Base-by-base conservation (phyloP, 495 filamentous ascomycete species). In the Beverwykella pulmonaria region DNA sequence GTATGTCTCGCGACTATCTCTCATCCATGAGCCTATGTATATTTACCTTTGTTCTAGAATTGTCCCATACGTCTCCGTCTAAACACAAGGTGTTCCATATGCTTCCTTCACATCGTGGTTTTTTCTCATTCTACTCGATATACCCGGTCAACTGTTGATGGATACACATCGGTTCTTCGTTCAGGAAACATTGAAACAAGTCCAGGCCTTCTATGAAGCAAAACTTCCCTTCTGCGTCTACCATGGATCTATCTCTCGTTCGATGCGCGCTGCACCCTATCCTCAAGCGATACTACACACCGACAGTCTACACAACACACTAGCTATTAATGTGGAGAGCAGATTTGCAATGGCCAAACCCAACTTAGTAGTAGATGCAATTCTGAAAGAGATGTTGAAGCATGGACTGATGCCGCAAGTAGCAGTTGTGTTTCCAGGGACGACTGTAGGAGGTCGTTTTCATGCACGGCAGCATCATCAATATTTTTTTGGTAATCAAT, bases 391-490 rank as follows among this genome's bases (percentile, higher is more conserved):
- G 9, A 81, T 82, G 0, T 64, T 78, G 20, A 70, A 71, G 41
- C 61, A 82, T 30, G 77, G 76, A 9, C 68, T 84, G 3, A 67
- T 84, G 8, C 82, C 82, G 25, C 75, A 78, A 10, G 82, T 84
- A 7, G 80, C 83, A 12, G 81, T 81, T 79, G 82, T 81, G 56
- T 87, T 86, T 60, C 83, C 82, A 6, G 82, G 84, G 4, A 86
- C 85, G 61, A 86, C 83, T 7, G 82, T 81, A 0, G 83, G 84
- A 1, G 84, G 84, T 22, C 81, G 2, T 87, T 81, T 67, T 76
- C 83, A 6, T 83, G 84, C 1, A 85, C 83, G 0, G 78, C 80
- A 1, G 83, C 81, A 17, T 83, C 85, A 67, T 84, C 81, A 58
- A 81, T 78, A 53, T 82, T 80, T 0, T 87, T 85, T 72, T 80